phyloP scores from a whole-genome alignment of 441 rosid species.

The Theobroma grandiflorum region DNA sequence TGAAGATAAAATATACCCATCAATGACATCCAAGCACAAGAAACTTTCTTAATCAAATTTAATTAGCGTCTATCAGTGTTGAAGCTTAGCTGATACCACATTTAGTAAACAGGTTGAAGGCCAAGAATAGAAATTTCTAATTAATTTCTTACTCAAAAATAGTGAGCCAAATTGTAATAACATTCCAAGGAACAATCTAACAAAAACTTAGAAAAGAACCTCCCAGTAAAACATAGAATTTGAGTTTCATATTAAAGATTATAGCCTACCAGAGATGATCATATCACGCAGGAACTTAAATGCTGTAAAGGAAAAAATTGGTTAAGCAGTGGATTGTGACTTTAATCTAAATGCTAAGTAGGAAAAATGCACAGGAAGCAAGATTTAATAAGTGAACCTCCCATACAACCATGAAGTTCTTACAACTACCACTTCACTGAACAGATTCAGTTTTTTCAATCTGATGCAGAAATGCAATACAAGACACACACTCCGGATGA shows the following conservation, averaged over 20 bases:
- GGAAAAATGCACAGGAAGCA: background rate
- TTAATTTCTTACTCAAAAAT: background rate
- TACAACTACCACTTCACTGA: background rate
- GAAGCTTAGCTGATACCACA: background rate
- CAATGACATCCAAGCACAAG: constrained; percentile 13
- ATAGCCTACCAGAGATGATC: background rate
- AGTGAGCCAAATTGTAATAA: background rate
- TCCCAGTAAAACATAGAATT: constrained; percentile 3
- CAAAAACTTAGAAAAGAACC: no score
- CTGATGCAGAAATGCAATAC: background rate
- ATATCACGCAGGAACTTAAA: background rate
- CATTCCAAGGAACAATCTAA: constrained; percentile 4
- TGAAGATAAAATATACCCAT: background rate
- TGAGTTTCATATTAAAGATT: background rate
- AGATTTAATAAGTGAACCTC: constrained; percentile 8
- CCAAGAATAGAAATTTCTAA: background rate
- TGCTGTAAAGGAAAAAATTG: background rate
- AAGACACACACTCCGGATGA: background rate
- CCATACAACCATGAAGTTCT: constrained; percentile 15
- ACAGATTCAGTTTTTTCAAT: constrained; percentile 6
- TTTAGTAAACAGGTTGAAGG: background rate
- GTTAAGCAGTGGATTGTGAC: background rate
- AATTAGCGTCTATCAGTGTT: background rate
- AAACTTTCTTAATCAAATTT: constrained; percentile 21
- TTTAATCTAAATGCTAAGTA: background rate